Evolutionary conservation across 108 stramenopile genomes (phyloP).

Genomic region (Mediolabrus comicus): DNA sequence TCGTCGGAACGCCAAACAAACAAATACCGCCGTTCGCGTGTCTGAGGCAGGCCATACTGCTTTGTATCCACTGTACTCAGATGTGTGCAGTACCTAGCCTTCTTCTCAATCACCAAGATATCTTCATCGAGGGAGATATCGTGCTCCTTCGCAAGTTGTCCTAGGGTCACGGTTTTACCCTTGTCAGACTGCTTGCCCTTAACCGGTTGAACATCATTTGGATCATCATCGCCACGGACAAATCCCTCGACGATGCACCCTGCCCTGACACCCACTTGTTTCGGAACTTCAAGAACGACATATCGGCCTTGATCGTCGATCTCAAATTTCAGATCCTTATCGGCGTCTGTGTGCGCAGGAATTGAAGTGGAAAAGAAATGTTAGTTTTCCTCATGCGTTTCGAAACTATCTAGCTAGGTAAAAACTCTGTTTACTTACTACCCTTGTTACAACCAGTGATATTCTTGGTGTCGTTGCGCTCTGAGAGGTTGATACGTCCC

Average conservation of each 20-base stretch:
- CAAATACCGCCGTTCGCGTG: constrained; percentile 62
- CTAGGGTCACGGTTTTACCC: constrained; percentile 34
- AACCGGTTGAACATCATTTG: not conserved
- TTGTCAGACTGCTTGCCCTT: constrained; percentile 21
- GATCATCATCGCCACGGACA: constrained; percentile 20
- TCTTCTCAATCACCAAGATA: constrained; percentile 56
- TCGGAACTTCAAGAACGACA: constrained; percentile 52
- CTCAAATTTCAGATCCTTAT: constrained; percentile 33
- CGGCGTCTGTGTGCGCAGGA: constrained; percentile 1
- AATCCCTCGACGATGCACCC: constrained; percentile 61
- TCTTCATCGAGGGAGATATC: constrained; percentile 50
- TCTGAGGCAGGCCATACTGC: constrained; percentile 77
- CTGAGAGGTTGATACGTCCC: constrained; percentile 42
- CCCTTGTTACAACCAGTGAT: constrained; percentile 37
- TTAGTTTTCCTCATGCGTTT: not conserved
- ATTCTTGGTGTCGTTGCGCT: constrained; percentile 36
- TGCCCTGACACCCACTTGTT: constrained; percentile 50
- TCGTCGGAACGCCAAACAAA: constrained; percentile 65
- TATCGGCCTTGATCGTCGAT: constrained; percentile 23
- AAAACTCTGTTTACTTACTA: not conserved
- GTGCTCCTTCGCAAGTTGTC: constrained; percentile 45
- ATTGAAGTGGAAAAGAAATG: not conserved
- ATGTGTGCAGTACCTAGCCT: constrained; percentile 59
- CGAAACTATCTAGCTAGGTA: not conserved
- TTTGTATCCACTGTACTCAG: constrained; percentile 63